Percentiles rank a stretch among this genome's conserved stretches.
Evolutionary conservation across 495 filamentous ascomycete species (phyloP).

Genomic region (Penicilliopsis zonata): DNA sequence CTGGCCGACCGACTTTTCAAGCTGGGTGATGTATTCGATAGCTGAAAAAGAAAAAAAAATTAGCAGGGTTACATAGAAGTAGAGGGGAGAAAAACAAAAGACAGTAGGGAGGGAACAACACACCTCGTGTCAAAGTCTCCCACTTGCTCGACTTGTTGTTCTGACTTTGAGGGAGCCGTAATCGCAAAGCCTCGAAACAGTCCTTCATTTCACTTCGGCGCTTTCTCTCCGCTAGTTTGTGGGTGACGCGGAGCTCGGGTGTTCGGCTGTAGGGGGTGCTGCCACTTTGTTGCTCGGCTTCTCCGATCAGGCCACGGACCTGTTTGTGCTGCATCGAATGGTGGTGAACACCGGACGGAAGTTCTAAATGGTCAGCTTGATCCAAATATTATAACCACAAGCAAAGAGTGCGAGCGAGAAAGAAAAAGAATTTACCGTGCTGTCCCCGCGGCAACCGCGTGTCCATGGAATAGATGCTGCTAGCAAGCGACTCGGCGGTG

Average conservation of each 20-base stretch:
- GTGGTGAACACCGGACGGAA: constrained; percentile 49
- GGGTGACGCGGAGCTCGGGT: constrained; percentile 85
- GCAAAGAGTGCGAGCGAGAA: constrained; percentile 7
- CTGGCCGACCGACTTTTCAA: constrained; percentile 22
- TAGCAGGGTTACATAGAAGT: too few relatives aligned
- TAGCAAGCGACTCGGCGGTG: constrained; percentile 59
- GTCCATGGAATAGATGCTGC: constrained; percentile 60
- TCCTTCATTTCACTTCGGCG: constrained; percentile 97
- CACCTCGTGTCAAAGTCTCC: constrained; percentile 96
- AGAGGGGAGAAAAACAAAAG: constrained; percentile 3
- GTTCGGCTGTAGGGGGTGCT: constrained; percentile 83
- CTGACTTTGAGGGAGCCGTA: constrained; percentile 71
- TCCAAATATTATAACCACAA: constrained; percentile 27
- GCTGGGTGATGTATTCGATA: constrained; percentile 29
- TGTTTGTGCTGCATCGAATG: constrained; percentile 68
- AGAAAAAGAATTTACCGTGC: constrained; percentile 31
- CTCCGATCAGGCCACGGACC: constrained; percentile 51
- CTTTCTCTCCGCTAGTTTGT: constrained; percentile 94
- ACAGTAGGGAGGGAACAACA: constrained; percentile 6
- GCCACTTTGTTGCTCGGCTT: constrained; percentile 39
- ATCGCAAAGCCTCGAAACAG: constrained; percentile 77
- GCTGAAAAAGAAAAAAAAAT: too few relatives aligned
- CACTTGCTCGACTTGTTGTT: constrained; percentile 96
- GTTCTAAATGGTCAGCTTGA: constrained; percentile 26
- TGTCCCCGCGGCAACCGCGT: constrained; percentile 60